These are phyloP conservation scores for Cyberlindnera mycetangii DNA, from an alignment of 805 yeast genomes.

Conservation along the genomic window DNA sequence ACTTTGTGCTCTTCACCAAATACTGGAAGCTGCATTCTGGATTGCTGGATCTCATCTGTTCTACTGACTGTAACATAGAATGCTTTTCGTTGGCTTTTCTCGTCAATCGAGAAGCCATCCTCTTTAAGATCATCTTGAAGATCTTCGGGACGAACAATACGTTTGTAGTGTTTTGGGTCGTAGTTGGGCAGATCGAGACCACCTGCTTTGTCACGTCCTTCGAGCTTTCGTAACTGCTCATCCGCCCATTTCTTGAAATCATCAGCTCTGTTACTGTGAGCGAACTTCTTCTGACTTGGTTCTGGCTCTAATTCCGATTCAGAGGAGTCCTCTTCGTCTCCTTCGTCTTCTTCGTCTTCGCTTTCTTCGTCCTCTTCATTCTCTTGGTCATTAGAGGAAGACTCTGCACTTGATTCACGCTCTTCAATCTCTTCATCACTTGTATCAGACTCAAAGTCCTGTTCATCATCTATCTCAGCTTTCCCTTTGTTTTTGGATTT, in stretches of 20 bases:
- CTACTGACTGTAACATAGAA: constrained; percentile 68
- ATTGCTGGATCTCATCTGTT: constrained; percentile 59
- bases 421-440: constrained; percentile 23
- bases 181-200: constrained; percentile 33
- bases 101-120: constrained; percentile 59
- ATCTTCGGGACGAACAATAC: constrained; percentile 66
- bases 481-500: constrained; percentile 30
- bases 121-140: constrained; percentile 65
- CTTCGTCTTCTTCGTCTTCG: constrained; percentile 22
- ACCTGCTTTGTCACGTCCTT: constrained; percentile 54
- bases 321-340: constrained; percentile 10
- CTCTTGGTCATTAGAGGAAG: constrained; percentile 26
- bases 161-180: constrained; percentile 40
- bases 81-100: constrained; percentile 49
- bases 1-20: constrained; percentile 86
- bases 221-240: constrained; percentile 58
- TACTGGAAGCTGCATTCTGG: constrained; percentile 78
- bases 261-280: constrained; percentile 48
- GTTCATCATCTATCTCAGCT: constrained; percentile 49
- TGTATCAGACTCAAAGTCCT: constrained; percentile 50
- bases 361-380: constrained; percentile 29
- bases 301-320: constrained; percentile 9
- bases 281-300: constrained; percentile 38
- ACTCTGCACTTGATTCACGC: no score
- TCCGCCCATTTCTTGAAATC: constrained; percentile 91